A percentile compares a stretch with the other conserved stretches of the same genome.
These are phyloP conservation scores for Mallotus repandus DNA, from an alignment of 441 rosid species.

Conservation along the genomic window DNA sequence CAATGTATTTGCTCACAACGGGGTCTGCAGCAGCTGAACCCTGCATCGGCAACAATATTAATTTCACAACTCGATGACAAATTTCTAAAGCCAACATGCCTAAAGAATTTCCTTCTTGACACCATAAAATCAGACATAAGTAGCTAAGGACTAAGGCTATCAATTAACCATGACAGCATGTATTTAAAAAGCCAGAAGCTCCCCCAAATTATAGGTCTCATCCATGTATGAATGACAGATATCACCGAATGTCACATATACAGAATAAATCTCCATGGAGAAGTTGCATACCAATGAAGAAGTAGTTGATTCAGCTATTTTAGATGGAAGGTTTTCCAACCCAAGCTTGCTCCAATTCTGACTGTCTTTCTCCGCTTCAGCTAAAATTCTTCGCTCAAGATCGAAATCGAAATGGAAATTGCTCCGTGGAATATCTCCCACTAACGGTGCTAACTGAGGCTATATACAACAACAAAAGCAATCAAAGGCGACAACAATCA, in stretches of 20 bases:
- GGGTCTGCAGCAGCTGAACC: conserved; percentile 52
- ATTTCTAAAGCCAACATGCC: background rate
- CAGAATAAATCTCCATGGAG: too few species aligned
- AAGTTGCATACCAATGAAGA: conserved; percentile 44
- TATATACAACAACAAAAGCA: conserved; percentile 29
- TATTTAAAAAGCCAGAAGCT: background rate
- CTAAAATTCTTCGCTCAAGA: conserved; percentile 65
- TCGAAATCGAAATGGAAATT: conserved; percentile 82
- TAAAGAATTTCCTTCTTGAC: background rate
- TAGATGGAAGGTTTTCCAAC: conserved; percentile 58
- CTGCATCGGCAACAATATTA: conserved; percentile 35
- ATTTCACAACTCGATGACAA: background rate
- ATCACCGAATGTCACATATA: background rate
- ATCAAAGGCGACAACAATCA: conserved; percentile 6
- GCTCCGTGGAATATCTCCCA: conserved; percentile 77
- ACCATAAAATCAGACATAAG: background rate
- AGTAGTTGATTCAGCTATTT: conserved; percentile 38
- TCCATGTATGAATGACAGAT: too few species aligned
- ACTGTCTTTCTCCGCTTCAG: conserved; percentile 71
- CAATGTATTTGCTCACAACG: conserved; percentile 63
- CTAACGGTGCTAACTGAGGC: conserved; percentile 68
- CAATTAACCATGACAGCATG: background rate
- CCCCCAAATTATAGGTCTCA: background rate
- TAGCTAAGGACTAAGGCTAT: too few species aligned
- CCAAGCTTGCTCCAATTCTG: conserved; percentile 74